Percentiles rank a stretch among this genome's conserved stretches.
Evolutionary conservation across 148 eudicot species (phyloP).

Genomic region (Heliamphora exappendiculata): DNA sequence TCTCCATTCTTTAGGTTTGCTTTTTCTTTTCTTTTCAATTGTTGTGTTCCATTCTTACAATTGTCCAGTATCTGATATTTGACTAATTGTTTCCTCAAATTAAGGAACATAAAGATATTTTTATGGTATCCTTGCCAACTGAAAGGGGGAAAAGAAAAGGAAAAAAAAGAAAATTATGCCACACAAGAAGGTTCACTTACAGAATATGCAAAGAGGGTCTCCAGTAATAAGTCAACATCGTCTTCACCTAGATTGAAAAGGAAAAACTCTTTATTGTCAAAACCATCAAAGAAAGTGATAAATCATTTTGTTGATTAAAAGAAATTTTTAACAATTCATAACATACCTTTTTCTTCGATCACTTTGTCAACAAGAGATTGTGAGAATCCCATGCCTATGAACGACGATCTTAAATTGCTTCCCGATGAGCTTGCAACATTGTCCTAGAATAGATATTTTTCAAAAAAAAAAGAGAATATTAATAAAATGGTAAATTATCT

Average conservation of each 20-base stretch:
- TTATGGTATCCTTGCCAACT: background rate
- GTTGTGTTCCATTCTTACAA: no score
- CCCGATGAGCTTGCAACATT: conserved; percentile 84
- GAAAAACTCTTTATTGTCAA: conserved; percentile 3
- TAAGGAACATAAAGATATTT: background rate
- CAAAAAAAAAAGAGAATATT: background rate
- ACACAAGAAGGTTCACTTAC: conserved; percentile 40
- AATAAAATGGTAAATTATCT: background rate
- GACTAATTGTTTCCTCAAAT: background rate
- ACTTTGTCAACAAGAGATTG: conserved; percentile 73
- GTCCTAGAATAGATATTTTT: conserved; percentile 37
- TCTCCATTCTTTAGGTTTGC: no score
- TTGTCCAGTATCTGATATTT: no score
- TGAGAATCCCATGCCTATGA: conserved; percentile 85
- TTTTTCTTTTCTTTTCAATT: no score
- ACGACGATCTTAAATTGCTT: conserved; percentile 58
- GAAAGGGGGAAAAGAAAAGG: background rate
- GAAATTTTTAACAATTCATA: background rate
- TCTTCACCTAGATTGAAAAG: conserved; percentile 55
- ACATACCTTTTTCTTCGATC: conserved; percentile 51
- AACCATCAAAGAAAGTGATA: background rate
- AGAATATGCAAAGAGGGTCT: conserved; percentile 62
- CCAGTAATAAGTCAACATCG: conserved; percentile 62
- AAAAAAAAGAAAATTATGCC: background rate
- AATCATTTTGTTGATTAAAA: conserved; percentile 2